Base-by-base conservation (phyloP, 2,329 filamentous ascomycete species). In the Pyrenophora teres region DNA sequence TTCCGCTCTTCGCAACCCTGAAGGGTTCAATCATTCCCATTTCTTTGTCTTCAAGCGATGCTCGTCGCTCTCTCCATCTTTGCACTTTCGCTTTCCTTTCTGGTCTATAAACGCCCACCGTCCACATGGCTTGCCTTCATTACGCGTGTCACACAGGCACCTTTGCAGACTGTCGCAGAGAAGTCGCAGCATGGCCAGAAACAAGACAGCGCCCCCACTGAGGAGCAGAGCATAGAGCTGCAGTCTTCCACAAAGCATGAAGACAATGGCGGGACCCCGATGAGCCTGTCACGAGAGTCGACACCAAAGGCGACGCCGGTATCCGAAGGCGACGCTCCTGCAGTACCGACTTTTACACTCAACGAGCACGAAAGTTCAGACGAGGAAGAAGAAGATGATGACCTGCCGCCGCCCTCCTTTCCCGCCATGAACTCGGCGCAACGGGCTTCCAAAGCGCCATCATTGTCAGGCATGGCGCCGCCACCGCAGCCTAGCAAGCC, bases 391-490 rank as follows among this genome's bases (percentile, higher is more conserved):
- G 64, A 70, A 36, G 69, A 73, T 42, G 69, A 73, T 42, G 65
- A 69, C 27, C 56, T 75, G 2, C 73, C 71, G 8, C 74, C 71
- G 4, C 74, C 77, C 18, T 75, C 70, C 0, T 79, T 79, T 45
- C 77, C 77, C 25, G 76, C 77, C 2, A 52, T 74, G 30, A 78
- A 79, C 59, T 79, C 77, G 7, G 77, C 75, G 7, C 77, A 79
- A 54, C 67, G 77, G 54, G 73, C 76, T 12, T 76, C 74, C 40
- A 51, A 21, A 53, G 56, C 12, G 46, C 54, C 27, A 46, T 61
- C 21, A 16, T 32, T 31, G 16, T 47, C 54, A n/a, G 27, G 32
- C 32, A 52, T 47, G 49, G 25, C 43, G 21, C 60, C 64, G 30
- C 23, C 23, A 27, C 23, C 23, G 23, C 23, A 7, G 23, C 64